phyloP scores from a whole-genome alignment of 108 stramenopile species.

The Nitzschia sp. region DNA sequence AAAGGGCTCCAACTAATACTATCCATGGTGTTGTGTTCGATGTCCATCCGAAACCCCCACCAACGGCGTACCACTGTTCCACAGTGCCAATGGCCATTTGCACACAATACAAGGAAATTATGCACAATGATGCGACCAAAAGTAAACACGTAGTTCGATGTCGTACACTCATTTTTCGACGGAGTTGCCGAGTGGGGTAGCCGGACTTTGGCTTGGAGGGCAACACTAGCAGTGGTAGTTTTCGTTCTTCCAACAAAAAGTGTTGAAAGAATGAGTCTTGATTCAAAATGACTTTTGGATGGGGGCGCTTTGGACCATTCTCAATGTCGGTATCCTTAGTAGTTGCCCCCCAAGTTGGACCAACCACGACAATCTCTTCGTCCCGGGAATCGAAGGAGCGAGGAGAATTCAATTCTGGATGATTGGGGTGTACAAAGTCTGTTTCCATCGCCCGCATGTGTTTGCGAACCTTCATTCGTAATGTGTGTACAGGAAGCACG shows the following conservation, averaged over 20 bases:
- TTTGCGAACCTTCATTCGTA: slow-evolving; percentile 28
- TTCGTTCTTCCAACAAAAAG: slow-evolving; percentile 16
- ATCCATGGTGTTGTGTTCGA: too few relatives aligned
- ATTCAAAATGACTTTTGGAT: slow-evolving; percentile 11
- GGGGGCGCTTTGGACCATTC: not conserved
- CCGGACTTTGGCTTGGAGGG: slow-evolving; percentile 14
- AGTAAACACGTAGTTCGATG: slow-evolving; percentile 2
- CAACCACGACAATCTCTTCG: not conserved
- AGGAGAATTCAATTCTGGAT: slow-evolving; percentile 4
- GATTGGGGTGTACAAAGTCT: slow-evolving; percentile 17
- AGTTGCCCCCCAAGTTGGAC: not conserved
- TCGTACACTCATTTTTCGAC: slow-evolving; percentile 7
- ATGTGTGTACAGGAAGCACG: slow-evolving; percentile 5
- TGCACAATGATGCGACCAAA: slow-evolving; percentile 9
- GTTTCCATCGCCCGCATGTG: slow-evolving; percentile 16
- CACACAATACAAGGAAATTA: slow-evolving; percentile 12
- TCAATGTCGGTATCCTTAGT: not conserved
- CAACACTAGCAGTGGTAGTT: slow-evolving; percentile 21
- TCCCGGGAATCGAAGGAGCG: not conserved
- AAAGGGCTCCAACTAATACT: too few relatives aligned
- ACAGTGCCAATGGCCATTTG: slow-evolving; percentile 8
- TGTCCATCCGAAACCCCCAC: too few relatives aligned
- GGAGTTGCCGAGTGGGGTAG: slow-evolving; percentile 17
- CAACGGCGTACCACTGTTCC: not conserved
- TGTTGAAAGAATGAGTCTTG: slow-evolving; percentile 22